phyloP scores from a whole-genome alignment of 2,329 filamentous ascomycete species.

The Penicillium sp. region DNA sequence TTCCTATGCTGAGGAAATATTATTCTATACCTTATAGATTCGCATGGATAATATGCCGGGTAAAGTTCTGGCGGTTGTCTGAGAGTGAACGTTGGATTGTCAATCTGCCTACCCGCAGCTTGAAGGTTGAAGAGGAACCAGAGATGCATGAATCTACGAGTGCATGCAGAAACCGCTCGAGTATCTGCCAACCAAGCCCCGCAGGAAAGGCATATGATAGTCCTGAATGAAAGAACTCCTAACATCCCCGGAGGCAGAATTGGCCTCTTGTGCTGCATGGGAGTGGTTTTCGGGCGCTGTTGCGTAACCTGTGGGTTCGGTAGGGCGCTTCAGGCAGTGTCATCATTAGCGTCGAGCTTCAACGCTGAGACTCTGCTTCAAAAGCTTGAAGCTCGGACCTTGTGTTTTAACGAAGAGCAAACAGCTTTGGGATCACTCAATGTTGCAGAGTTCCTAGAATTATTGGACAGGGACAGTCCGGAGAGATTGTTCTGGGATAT shows the following conservation, averaged over 20 bases:
- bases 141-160: conserved; percentile 17
- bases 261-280: conserved; percentile 23
- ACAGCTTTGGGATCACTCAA: not conserved
- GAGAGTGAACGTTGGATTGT: conserved; percentile 16
- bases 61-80: conserved; percentile 9
- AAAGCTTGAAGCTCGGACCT: not conserved
- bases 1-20: conserved; percentile 5
- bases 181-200: conserved; percentile 17
- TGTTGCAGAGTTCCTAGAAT: not conserved
- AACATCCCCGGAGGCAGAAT: conserved; percentile 19
- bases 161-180: conserved; percentile 19
- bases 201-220: conserved; percentile 24
- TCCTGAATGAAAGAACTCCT: conserved; percentile 23
- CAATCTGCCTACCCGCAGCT: conserved; percentile 11
- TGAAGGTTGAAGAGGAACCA: conserved; percentile 10
- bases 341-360: conserved; percentile 21
- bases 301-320: conserved; percentile 30
- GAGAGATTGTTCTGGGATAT: conserved; percentile 3
- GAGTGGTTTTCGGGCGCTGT: conserved; percentile 21
- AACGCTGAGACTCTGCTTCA: conserved; percentile 13
- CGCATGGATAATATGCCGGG: conserved; percentile 15
- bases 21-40: conserved; percentile 1
- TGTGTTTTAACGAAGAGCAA: conserved; percentile 16
- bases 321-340: conserved; percentile 22
- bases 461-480: not conserved